Conservation (phyloP, 257 asterid species). For the Handroanthus guayacan region DNA sequence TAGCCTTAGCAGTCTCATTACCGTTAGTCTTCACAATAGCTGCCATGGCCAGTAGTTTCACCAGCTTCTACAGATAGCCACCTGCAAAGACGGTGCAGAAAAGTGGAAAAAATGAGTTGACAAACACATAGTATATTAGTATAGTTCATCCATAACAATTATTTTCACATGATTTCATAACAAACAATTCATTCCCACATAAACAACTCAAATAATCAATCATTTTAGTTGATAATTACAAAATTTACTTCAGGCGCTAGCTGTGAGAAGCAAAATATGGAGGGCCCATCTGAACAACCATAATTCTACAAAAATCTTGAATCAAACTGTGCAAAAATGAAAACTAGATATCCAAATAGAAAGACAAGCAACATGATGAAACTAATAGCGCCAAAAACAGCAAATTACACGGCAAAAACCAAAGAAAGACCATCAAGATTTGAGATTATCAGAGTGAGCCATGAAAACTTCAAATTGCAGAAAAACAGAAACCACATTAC, state of each 20-base stretch:
- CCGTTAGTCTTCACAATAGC: constrained; percentile 49
- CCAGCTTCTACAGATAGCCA: constrained; percentile 15
- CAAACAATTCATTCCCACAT: constrained; percentile 7
- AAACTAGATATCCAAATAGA: not conserved
- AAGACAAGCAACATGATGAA: not conserved
- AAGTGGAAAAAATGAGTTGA: not conserved
- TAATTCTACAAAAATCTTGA: not conserved
- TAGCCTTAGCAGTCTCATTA: constrained; percentile 36
- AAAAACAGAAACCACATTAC: constrained; percentile 16
- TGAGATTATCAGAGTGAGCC: not conserved
- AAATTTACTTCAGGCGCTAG: not conserved
- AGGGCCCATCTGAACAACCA: not conserved
- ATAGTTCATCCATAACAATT: not conserved
- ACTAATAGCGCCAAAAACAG: not conserved
- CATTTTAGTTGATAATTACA: not conserved
- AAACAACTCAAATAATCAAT: not conserved
- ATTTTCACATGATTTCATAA: constrained; percentile 21
- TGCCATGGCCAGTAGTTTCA: constrained; percentile 54
- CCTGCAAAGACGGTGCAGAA: constrained; percentile 15
- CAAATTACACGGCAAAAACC: not conserved
- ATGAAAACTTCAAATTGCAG: not conserved
- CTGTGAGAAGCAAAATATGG: not conserved
- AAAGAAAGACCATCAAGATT: not conserved
- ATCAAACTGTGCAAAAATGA: constrained; percentile 2
- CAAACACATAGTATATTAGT: not conserved